A percentile compares a stretch with the other conserved stretches of the same genome.
These are phyloP conservation scores for Hypomyces perniciosus DNA, from an alignment of 2,329 filamentous ascomycete species.

Conservation along the genomic window DNA sequence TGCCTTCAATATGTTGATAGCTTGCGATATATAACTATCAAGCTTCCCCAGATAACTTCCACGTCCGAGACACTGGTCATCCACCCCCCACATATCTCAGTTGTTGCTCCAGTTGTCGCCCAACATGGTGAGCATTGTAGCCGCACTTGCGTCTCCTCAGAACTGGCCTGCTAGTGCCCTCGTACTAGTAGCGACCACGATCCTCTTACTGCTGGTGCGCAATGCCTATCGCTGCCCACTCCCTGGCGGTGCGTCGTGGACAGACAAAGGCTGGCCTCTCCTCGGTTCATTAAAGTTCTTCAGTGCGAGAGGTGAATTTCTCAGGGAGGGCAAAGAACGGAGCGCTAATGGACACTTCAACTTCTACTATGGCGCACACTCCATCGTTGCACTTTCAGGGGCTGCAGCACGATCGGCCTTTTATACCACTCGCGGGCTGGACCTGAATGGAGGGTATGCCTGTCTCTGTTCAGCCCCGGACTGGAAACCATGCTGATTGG, in stretches of 20 bases:
- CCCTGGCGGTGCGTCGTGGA: constrained; percentile 20
- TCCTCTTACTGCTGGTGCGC: constrained; percentile 5
- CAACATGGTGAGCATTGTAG: constrained; percentile 5
- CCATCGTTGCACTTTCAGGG: constrained; percentile 40
- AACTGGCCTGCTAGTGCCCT: constrained; percentile 11
- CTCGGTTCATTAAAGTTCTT: constrained; percentile 42
- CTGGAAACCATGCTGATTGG: neutral
- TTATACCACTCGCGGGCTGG: constrained; percentile 39
- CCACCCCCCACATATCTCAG: neutral
- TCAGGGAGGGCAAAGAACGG: constrained; percentile 24
- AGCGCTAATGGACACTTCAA: constrained; percentile 39
- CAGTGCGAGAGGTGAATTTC: constrained; percentile 39
- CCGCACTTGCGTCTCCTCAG: constrained; percentile 7
- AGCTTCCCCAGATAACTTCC: too few relatives aligned
- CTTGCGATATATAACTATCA: too few relatives aligned
- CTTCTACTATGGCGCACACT: constrained; percentile 41
- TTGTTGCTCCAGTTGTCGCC: neutral
- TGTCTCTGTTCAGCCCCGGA: neutral
- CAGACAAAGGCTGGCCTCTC: constrained; percentile 32
- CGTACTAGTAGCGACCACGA: constrained; percentile 6
- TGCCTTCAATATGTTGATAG: too few relatives aligned
- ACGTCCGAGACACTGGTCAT: too few relatives aligned
- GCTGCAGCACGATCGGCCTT: constrained; percentile 36
- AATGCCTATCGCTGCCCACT: constrained; percentile 16
- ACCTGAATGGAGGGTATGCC: constrained; percentile 37